Conservation (phyloP, 2,329 filamentous ascomycete genomes). For the Fusarium nelsonii region DNA sequence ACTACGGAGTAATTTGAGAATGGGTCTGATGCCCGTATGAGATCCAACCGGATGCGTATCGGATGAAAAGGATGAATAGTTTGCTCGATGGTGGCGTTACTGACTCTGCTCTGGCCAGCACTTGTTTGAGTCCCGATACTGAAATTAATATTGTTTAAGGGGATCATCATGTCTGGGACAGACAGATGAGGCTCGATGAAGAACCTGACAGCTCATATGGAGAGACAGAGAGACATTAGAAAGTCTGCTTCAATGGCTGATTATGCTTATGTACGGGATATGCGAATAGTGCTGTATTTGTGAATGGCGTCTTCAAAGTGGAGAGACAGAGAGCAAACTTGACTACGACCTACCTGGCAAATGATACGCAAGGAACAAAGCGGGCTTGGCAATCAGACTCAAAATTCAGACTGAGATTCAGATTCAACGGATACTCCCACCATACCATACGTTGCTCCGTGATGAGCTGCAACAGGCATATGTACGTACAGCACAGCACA, state of each 20-base stretch:
- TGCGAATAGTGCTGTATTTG: conserved; percentile 40
- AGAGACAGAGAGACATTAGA: neutral
- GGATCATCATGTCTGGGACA: conserved; percentile 26
- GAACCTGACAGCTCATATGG: conserved; percentile 33
- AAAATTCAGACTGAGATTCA: conserved; percentile 18
- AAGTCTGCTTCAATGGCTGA: conserved; percentile 11
- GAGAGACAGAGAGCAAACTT: conserved; percentile 15
- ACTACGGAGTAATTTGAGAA: conserved; percentile 7
- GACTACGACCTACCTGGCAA: conserved; percentile 10
- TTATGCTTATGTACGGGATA: conserved; percentile 18
- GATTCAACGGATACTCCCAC: conserved; percentile 2
- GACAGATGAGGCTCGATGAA: conserved; percentile 35
- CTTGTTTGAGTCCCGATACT: conserved; percentile 23
- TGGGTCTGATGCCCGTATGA: conserved; percentile 32
- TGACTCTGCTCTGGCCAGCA: neutral
- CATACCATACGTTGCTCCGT: conserved; percentile 13
- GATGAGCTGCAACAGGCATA: conserved; percentile 1
- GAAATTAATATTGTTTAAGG: conserved; percentile 25
- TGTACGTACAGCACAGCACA: neutral
- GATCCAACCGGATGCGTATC: conserved; percentile 23
- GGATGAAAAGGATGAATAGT: conserved; percentile 18
- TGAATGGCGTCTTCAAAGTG: conserved; percentile 34
- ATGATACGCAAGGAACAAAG: conserved; percentile 21
- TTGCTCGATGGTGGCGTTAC: conserved; percentile 10
- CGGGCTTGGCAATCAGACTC: conserved; percentile 21